These are phyloP conservation scores for Rhododendron williamsianum DNA, from an alignment of 148 eudicot genomes.

Conservation along the genomic window DNA sequence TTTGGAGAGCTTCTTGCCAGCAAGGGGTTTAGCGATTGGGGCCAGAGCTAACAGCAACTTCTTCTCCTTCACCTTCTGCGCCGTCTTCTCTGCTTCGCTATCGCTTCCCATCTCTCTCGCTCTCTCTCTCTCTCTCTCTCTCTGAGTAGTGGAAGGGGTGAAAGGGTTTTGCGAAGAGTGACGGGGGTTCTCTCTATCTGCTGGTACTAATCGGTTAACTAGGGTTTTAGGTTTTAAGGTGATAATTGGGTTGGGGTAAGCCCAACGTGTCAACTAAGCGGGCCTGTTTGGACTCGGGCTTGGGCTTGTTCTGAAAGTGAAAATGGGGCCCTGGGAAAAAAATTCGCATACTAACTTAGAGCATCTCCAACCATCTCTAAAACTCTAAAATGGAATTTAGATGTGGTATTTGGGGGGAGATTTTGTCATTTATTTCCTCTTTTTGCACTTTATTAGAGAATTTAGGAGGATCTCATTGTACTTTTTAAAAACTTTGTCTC, in stretches of 20 bases:
- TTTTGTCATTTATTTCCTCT: no score
- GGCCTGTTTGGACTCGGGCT: no score
- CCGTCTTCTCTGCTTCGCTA: constrained; percentile 64
- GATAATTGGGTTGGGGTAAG: background rate
- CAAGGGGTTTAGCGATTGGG: constrained; percentile 92
- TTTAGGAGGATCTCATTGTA: no score
- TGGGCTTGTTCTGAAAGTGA: no score
- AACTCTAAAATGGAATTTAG: no score
- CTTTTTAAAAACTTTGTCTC: no score
- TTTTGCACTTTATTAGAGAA: no score
- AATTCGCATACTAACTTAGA: no score
- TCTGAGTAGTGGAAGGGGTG: background rate
- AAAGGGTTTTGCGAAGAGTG: background rate
- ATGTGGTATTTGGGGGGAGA: no score
- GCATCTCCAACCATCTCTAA: no score
- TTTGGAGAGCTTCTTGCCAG: constrained; percentile 90
- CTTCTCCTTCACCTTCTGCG: constrained; percentile 58
- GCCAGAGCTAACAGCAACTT: constrained; percentile 61
- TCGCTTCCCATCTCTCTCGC: constrained; percentile 55
- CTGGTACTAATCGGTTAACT: background rate
- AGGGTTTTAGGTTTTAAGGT: background rate
- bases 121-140: background rate
- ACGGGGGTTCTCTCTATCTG: background rate
- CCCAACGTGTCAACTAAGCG: no score
- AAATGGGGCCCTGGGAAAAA: no score